Conservation (phyloP, 2,329 filamentous ascomycete species). For the Alternaria arbusti region DNA sequence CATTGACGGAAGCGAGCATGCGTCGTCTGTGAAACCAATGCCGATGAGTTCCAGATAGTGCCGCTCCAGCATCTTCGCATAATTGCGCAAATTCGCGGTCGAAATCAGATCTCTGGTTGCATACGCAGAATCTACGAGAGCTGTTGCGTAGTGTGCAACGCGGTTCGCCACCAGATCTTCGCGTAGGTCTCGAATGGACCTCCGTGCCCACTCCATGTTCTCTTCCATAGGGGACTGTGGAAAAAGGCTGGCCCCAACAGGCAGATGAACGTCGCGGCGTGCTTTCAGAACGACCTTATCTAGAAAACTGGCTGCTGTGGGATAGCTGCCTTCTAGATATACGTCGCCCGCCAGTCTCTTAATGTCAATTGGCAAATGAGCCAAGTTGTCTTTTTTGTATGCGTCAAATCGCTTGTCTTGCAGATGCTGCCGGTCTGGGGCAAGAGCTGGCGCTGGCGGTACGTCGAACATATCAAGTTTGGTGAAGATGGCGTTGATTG, state of each 20-base stretch:
- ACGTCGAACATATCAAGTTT: conserved; percentile 1
- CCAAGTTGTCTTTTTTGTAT: neutral
- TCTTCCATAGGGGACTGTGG: neutral
- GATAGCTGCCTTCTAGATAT: neutral
- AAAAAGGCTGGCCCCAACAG: conserved; percentile 6
- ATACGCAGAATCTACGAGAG: neutral
- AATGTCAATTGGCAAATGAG: neutral
- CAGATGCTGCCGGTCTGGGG: neutral
- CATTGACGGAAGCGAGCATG: conserved; percentile 3
- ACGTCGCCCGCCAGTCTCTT: conserved; percentile 2
- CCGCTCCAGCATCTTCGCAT: neutral
- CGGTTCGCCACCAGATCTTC: neutral
- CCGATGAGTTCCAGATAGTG: conserved; percentile 3
- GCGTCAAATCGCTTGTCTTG: neutral
- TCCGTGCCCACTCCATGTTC: conserved; percentile 5
- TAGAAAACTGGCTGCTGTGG: neutral
- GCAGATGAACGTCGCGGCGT: conserved; percentile 10
- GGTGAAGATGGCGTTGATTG: neutral
- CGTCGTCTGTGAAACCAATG: conserved; percentile 7
- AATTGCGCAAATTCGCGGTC: neutral
- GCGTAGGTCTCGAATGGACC: conserved; percentile 6
- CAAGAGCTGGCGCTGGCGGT: neutral
- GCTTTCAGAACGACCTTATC: conserved; percentile 4
- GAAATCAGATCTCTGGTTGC: neutral
- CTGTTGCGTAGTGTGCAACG: conserved; percentile 5